Base-by-base conservation (phyloP, 805 yeast species). In the Lipomyces anomalus region DNA sequence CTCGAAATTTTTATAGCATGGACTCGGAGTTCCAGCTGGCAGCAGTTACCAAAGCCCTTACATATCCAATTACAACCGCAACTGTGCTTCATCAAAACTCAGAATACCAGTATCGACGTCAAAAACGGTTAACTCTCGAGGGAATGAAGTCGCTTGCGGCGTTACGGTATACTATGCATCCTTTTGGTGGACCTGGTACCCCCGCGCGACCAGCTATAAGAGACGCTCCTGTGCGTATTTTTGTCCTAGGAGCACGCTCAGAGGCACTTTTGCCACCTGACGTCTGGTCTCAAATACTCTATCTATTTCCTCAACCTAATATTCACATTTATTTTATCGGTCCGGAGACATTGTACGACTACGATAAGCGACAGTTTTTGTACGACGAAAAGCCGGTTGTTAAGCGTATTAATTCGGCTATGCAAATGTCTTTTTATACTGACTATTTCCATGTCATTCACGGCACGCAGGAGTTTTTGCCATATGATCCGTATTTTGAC, bases 401-500 rank as follows among this genome's bases (percentile, higher is more conserved):
- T 34, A 78, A 79, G 57, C 77, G 89, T 60, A 68, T 83, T 39
- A 5, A 40, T 6, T 50, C 57, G 18, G 79, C 81, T 42, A 64
- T 92, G 58, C 72, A 84, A 22, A 73, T 89, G 56, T 76, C 82
- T 47, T 82, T 83, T 67, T 95, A 89, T 66, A 87, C 97, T 1
- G 84, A 85, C 58, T 89, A 82, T 66, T 92, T 92, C 79, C 87
- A 88, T 61, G 90, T 84, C 33, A 73, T 84, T 50, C 95, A 92
- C 67, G 88, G 88, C 59, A 81, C 86, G 40, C 92, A 89, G 59
- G 97, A 90, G 67, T 85, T 92, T 64, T 86, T 87, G 80, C 98
- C 98, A 4, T 92, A 89, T 65, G 98, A 92, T 65, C 98, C 99
- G 37, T 92, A 90, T 66, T 75, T 86, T 62, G 98, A 92, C 63